Evolutionary conservation across 805 yeast species (phyloP).

Genomic region (Lipomyces mesembrius): DNA sequence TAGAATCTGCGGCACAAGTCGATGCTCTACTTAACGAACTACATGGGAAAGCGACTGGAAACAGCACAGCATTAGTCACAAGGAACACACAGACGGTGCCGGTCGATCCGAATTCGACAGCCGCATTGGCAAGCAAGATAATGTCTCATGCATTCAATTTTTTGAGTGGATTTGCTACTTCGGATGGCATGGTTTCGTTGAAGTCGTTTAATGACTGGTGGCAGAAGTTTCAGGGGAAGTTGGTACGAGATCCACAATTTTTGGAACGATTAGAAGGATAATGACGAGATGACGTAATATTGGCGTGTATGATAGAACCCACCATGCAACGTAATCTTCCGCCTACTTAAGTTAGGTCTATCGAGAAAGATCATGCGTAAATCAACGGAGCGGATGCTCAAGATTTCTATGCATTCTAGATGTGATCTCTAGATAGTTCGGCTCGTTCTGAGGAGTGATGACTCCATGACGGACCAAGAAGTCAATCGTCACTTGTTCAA

Average conservation of each 20-base stretch:
- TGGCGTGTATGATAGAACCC: background rate
- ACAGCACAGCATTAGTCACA: conserved; percentile 43
- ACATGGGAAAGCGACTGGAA: conserved; percentile 41
- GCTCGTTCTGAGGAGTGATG: conserved; percentile 67
- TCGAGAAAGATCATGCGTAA: background rate
- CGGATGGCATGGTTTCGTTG: conserved; percentile 79
- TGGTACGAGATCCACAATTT: conserved; percentile 82
- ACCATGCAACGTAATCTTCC: background rate
- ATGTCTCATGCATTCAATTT: conserved; percentile 92
- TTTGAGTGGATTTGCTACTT: conserved; percentile 83
- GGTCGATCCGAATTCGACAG: conserved; percentile 53
- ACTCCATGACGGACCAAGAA: conserved; percentile 86
- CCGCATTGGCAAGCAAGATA: conserved; percentile 79
- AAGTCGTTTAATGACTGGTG: conserved; percentile 93
- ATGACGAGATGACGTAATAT: background rate
- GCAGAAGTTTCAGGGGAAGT: conserved; percentile 79
- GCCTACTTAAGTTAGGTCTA: background rate
- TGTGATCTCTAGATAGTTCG: conserved; percentile 63
- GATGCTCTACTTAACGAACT: conserved; percentile 57
- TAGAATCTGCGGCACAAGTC: conserved; percentile 77
- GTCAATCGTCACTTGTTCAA: conserved; percentile 62
- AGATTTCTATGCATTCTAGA: conserved; percentile 66
- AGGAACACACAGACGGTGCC: conserved; percentile 42
- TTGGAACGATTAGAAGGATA: conserved; percentile 55
- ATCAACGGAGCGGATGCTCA: conserved; percentile 63